phyloP scores from a whole-genome alignment of 768 basidiomycete genomes.

The Amanita exitialis region DNA sequence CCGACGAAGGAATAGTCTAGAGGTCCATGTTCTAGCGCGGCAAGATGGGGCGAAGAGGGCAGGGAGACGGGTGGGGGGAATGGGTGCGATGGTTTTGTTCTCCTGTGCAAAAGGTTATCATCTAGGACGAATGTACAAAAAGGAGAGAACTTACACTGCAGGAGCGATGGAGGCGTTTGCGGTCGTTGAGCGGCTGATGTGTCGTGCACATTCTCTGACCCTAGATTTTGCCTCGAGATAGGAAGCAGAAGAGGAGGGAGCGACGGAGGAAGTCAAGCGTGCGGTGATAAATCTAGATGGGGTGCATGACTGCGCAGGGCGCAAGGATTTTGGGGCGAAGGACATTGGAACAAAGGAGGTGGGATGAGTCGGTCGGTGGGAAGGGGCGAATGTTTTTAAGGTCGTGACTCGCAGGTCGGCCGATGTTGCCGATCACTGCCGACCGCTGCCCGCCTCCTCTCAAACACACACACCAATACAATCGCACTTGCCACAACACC shows the following conservation, averaged over 20 bases:
- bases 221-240: conserved; percentile 74
- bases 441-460: too few species aligned
- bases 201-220: conserved; percentile 67
- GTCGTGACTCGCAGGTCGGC: too few species aligned
- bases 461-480: too few species aligned
- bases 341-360: not conserved
- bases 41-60: conserved; percentile 21
- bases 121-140: not conserved
- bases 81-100: conserved; percentile 51
- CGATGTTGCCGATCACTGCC: too few species aligned
- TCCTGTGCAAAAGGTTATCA: conserved; percentile 29
- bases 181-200: conserved; percentile 59
- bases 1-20: conserved; percentile 86
- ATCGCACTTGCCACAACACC: too few species aligned
- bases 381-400: conserved; percentile 5
- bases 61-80: conserved; percentile 25
- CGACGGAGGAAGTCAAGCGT: not conserved
- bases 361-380: conserved; percentile 1
- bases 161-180: conserved; percentile 54
- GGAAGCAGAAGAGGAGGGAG: conserved; percentile 2
- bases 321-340: not conserved
- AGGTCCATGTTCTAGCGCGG: conserved; percentile 29
- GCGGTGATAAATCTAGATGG: not conserved
- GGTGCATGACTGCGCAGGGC: not conserved
- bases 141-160: conserved; percentile 38